These are phyloP conservation scores for Hyaloscypha finlandica DNA, from an alignment of 495 filamentous ascomycete species.

Conservation along the genomic window DNA sequence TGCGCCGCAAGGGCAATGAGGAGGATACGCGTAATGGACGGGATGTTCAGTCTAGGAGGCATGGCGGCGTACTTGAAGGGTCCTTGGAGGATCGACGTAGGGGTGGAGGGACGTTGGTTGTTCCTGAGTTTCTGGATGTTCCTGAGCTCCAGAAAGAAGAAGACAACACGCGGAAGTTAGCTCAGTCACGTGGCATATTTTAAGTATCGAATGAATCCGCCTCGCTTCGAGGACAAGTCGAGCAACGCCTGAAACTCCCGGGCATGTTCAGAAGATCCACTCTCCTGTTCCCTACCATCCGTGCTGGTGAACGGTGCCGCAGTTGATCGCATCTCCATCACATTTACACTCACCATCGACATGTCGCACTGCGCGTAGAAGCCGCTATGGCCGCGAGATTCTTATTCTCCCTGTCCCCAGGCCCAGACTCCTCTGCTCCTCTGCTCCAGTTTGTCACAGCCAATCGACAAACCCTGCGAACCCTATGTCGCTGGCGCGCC, in stretches of 20 bases:
- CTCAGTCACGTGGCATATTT: background rate
- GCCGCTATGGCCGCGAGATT: background rate
- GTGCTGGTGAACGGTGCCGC: background rate
- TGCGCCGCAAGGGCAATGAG: constrained; percentile 73
- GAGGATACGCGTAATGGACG: constrained; percentile 82
- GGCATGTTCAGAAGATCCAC: no score
- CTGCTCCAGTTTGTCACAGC: constrained; percentile 10
- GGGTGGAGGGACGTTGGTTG: background rate
- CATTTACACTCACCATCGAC: background rate
- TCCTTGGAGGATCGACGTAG: background rate
- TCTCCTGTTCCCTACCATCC: background rate
- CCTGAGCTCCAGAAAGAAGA: background rate
- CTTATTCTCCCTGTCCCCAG: background rate
- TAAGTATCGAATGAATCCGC: background rate
- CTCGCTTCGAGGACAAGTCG: background rate
- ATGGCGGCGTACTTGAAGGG: constrained; percentile 44
- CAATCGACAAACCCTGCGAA: background rate
- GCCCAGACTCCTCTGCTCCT: constrained; percentile 3
- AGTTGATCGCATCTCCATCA: background rate
- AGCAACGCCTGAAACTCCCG: no score
- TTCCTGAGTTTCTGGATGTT: background rate
- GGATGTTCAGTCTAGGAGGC: constrained; percentile 87
- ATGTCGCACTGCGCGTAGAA: background rate
- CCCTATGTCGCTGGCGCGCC: background rate
- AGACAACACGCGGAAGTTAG: constrained; percentile 10